Percentiles rank a stretch among this genome's conserved stretches.
phyloP scores from a whole-genome alignment of 2,329 filamentous ascomycete genomes.

The Cladophialophora bantiana region DNA sequence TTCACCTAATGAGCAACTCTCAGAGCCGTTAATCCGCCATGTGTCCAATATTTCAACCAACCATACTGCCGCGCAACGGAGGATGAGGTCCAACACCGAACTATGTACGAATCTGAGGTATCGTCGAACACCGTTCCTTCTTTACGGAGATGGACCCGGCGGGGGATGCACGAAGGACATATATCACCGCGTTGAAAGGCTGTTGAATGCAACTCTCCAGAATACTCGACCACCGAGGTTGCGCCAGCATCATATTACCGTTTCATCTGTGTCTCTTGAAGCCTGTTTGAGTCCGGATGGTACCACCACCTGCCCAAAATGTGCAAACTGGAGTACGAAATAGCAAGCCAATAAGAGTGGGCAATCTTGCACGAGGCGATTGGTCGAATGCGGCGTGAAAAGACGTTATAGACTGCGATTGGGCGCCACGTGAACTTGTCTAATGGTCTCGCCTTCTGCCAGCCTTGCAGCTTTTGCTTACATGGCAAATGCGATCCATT shows the following conservation, averaged over 20 bases:
- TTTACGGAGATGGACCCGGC: not conserved
- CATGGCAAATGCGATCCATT: not conserved
- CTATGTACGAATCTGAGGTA: not conserved
- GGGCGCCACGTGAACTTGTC: not conserved
- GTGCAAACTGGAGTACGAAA: not conserved
- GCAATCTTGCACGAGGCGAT: not conserved
- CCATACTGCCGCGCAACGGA: not conserved
- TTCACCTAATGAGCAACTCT: not conserved
- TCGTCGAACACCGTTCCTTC: not conserved
- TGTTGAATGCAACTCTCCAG: not conserved
- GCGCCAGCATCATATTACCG: not conserved
- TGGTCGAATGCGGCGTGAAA: not conserved
- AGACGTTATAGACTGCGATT: not conserved
- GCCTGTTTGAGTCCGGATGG: constrained; percentile 1
- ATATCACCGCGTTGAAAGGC: not conserved
- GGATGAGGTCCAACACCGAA: not conserved
- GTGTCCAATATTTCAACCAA: not conserved
- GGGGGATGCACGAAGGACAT: not conserved
- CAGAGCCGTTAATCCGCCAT: not conserved
- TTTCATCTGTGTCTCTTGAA: not conserved
- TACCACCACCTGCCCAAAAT: not conserved
- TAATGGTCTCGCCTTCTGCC: not conserved
- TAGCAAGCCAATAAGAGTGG: not conserved
- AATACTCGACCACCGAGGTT: not conserved
- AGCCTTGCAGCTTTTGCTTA: constrained; percentile 1